Evolutionary conservation across 2,329 filamentous ascomycete genomes (phyloP).

Genomic region (Claviceps fusiformis): DNA sequence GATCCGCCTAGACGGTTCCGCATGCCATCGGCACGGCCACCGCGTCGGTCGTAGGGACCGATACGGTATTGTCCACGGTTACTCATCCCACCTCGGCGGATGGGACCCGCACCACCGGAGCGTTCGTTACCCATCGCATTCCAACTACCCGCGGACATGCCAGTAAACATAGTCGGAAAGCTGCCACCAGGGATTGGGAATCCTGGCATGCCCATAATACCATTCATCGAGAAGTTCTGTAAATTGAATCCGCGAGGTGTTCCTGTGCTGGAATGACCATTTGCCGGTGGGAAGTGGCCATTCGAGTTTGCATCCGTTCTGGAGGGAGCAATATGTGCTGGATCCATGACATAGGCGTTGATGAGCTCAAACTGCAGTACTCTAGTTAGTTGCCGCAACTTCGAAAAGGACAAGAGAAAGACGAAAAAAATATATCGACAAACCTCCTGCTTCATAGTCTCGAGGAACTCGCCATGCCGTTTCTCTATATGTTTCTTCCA

Average conservation of each 20-base stretch:
- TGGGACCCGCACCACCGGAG: conserved; percentile 44
- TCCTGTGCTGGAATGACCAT: conserved; percentile 61
- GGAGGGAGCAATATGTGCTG: conserved; percentile 85
- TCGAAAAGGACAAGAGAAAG: neutral
- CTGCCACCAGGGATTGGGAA: conserved; percentile 38
- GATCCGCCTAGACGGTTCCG: conserved; percentile 38
- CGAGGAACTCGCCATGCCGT: conserved; percentile 78
- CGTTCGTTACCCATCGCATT: conserved; percentile 40
- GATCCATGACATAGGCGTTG: conserved; percentile 89
- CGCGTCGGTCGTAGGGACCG: conserved; percentile 63
- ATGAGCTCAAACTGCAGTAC: conserved; percentile 62
- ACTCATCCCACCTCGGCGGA: conserved; percentile 50
- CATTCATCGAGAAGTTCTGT: conserved; percentile 51
- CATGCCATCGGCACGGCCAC: conserved; percentile 39
- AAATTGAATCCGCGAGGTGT: conserved; percentile 89
- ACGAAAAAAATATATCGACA: conserved; percentile 28
- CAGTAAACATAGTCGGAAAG: conserved; percentile 42
- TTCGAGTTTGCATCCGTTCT: conserved; percentile 91
- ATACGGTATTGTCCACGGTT: conserved; percentile 43
- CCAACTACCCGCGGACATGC: conserved; percentile 36
- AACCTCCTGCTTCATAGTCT: conserved; percentile 71
- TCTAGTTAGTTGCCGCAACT: conserved; percentile 6
- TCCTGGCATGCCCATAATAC: conserved; percentile 44
- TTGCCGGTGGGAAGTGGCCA: conserved; percentile 78
- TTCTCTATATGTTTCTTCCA: conserved; percentile 99